A percentile compares a stretch with the other conserved stretches of the same genome.
These are phyloP conservation scores for Spinellus fusiger DNA, from an alignment of 192 early-diverging fungal genomes.

Conservation along the genomic window DNA sequence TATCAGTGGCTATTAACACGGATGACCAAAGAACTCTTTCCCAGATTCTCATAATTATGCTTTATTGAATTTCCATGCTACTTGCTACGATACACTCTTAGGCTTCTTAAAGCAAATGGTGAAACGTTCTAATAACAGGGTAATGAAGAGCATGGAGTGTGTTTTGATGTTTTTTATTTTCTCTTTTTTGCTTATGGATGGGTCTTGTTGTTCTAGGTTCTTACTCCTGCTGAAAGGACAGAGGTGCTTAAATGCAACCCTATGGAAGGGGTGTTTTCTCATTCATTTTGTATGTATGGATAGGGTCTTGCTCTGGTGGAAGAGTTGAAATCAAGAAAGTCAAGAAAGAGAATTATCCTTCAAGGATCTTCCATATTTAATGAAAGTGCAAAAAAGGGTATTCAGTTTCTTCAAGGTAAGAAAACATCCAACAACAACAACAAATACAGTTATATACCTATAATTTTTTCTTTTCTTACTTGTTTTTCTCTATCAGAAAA, in stretches of 20 bases:
- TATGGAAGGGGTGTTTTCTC: not conserved
- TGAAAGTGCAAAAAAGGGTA: slow-evolving; percentile 77
- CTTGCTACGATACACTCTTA: slow-evolving; percentile 70
- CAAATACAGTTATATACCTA: not conserved
- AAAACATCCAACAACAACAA: not conserved
- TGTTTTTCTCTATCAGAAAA: slow-evolving; percentile 22
- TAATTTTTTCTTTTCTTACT: not conserved
- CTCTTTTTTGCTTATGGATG: too few species aligned
- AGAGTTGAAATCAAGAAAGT: slow-evolving; percentile 43
- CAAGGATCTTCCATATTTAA: slow-evolving; percentile 83
- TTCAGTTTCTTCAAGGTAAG: slow-evolving; percentile 70
- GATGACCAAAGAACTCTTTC: slow-evolving; percentile 51
- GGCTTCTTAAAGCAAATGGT: slow-evolving; percentile 67
- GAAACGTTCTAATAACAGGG: slow-evolving; percentile 45
- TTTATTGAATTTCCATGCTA: slow-evolving; percentile 52
- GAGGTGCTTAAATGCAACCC: not conserved
- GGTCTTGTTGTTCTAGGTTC: too few species aligned
- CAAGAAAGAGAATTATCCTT: slow-evolving; percentile 73
- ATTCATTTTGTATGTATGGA: not conserved
- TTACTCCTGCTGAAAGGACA: not conserved
- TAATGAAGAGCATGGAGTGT: slow-evolving; percentile 7
- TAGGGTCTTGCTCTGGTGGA: slow-evolving; percentile 14
- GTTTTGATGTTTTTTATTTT: not conserved
- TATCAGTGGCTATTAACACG: not conserved
- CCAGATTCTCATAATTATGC: slow-evolving; percentile 67